A percentile compares a stretch with the other conserved stretches of the same genome.
phyloP scores from a whole-genome alignment of 495 filamentous ascomycete genomes.

The Penicillium odoratum region DNA sequence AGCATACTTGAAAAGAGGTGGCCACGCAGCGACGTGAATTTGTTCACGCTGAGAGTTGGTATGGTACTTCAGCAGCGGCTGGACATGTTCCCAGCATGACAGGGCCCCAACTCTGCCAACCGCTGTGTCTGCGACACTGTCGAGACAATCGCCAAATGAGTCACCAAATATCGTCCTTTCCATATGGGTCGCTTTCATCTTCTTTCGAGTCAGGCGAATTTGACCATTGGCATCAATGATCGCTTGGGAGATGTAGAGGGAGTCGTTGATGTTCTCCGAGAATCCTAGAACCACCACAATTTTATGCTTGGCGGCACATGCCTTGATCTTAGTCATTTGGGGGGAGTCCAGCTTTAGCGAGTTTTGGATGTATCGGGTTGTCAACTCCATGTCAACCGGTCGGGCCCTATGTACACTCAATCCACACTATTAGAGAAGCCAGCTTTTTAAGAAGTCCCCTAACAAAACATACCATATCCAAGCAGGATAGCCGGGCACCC shows the following conservation, averaged over 20 bases:
- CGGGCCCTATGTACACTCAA: neutral
- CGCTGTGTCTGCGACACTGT: constrained; percentile 23
- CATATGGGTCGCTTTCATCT: constrained; percentile 64
- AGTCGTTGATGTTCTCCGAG: constrained; percentile 44
- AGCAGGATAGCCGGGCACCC: constrained; percentile 9
- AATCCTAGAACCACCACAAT: constrained; percentile 47
- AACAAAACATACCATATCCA: too few species aligned
- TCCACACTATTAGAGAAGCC: neutral
- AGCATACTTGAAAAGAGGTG: too few species aligned
- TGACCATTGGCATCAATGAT: constrained; percentile 49
- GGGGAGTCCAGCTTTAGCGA: constrained; percentile 27
- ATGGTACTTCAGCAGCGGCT: constrained; percentile 37
- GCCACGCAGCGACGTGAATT: constrained; percentile 39
- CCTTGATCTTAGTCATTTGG: constrained; percentile 32
- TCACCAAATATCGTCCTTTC: constrained; percentile 64
- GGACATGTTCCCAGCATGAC: constrained; percentile 37
- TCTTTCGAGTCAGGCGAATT: constrained; percentile 47
- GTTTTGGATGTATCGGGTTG: constrained; percentile 29
- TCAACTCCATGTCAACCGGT: neutral
- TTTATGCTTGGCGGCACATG: constrained; percentile 18
- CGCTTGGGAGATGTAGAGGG: constrained; percentile 57
- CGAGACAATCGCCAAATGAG: constrained; percentile 29
- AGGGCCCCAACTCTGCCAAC: constrained; percentile 28
- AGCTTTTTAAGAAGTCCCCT: too few species aligned
- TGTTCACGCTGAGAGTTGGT: constrained; percentile 33